phyloP scores from a whole-genome alignment of 116 monocot species.

The Zostera marina region DNA sequence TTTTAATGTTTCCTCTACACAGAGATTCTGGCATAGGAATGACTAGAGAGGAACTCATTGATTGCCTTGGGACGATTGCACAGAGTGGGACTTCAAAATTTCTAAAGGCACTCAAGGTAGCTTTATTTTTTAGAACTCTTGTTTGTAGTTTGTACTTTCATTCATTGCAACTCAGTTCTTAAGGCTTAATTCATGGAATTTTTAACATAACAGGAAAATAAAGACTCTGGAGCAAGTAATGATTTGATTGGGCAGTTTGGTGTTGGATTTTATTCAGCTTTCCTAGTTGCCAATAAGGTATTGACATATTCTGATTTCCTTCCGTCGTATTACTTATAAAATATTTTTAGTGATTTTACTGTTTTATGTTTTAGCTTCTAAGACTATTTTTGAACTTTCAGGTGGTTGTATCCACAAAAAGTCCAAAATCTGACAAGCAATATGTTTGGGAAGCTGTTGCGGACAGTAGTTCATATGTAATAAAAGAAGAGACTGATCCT shows the following conservation, averaged over 20 bases:
- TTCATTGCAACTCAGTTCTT: neutral
- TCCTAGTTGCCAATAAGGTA: slow-evolving; percentile 92
- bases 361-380: too few relatives aligned
- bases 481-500: slow-evolving; percentile 72
- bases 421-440: slow-evolving; percentile 87
- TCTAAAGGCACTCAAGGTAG: slow-evolving; percentile 76
- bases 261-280: slow-evolving; percentile 96
- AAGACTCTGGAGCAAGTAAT: slow-evolving; percentile 80
- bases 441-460: slow-evolving; percentile 97
- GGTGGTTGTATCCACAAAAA: slow-evolving; percentile 95
- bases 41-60: slow-evolving; percentile 89
- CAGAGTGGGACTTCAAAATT: slow-evolving; percentile 97
- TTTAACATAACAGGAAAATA: slow-evolving; percentile 52
- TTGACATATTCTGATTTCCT: too few relatives aligned
- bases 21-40: slow-evolving; percentile 98
- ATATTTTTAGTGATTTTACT: too few relatives aligned
- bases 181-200: neutral
- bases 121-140: neutral
- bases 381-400: slow-evolving; percentile 16
- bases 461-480: slow-evolving; percentile 66
- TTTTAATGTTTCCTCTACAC: slow-evolving; percentile 4
- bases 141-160: too few relatives aligned
- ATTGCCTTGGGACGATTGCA: slow-evolving; percentile 88
- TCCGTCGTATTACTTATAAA: too few relatives aligned
- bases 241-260: slow-evolving; percentile 98